Evolutionary conservation across 768 basidiomycete genomes (phyloP), one percentile per base, ranked within the genome.

Genomic region (Tulasnella sp.): DNA sequence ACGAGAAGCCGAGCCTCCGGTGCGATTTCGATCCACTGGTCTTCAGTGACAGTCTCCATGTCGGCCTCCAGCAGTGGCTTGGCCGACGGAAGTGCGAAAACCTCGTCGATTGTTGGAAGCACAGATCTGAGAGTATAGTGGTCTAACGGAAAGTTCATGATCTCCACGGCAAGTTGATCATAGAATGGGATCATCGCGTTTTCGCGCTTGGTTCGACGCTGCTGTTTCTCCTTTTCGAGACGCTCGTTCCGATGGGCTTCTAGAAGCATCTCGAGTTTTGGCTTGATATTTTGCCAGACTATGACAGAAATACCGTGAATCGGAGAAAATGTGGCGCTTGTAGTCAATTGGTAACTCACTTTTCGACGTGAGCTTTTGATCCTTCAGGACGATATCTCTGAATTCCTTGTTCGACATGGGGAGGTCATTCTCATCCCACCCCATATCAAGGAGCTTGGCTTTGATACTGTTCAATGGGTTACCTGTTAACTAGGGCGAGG

Each of bases 211-310:
- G 1, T 36, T 74, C 27, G 24, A 36, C 72, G 72, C 10, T 74
- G 72, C 19, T 16, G 18, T 39, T 18, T 74, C n/a, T 74, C 39
- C 19, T 3, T 19, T n/a, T 39, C 72, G 27, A 34, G 72, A 34
- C 38, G 72, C 2, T 40, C 5, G n/a, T 16, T 34, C 27, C 72
- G 72, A 16, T 2, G 2, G 19, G 39, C 16, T 34, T 74, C 31
- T 2, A 74, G 21, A 14, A 74, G 19, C 1, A 16, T 7, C 38
- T 40, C 72, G 72, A 74, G 38, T 31, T 74, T 74, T 7, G 72
- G 72, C 27, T 16, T n/a, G n/a, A 74, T 74, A 24, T n/a, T 40
- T 46, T 74, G 38, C 72, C 72, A 74, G 21, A 39, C 72, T 74
- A 38, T 12, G 16, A 44, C 16, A 14, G n/a, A 12, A 40, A 9